Base-by-base conservation (phyloP, 371 early-diverging fungal species). In the Rhizopus stolonifer region DNA sequence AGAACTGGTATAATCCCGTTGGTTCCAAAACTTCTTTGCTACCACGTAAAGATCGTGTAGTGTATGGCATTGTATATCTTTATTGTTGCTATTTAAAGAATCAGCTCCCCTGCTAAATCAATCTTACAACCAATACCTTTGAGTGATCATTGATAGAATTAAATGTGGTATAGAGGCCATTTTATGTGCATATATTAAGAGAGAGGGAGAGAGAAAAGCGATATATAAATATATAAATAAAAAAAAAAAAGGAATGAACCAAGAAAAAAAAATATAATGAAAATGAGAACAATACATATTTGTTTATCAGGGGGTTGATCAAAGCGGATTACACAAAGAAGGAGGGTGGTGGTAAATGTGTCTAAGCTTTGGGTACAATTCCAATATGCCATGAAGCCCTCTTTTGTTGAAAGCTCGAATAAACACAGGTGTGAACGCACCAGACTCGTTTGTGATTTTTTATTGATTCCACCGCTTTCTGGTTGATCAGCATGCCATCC, bases 341-440 rank as follows among this genome's bases (percentile, higher is more conserved):
- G 15, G 1, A 19, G 22, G 8, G 15, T 18, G 22, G 21, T 9
- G 42, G 22, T 11, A 32, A 21, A 14, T 38, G 58, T 4, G 21
- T 46, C 57, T 61, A 70, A 45, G 38, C 46, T 52, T 57, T 71
- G 11, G 72, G 77, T 39, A 70, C 53, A 39, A 76, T 72, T 15
- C 77, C 77, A 44, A 76, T 70, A 60, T 76, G 77, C 77, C 77
- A 74, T 38, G 64, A 63, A 19, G 48, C 25, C 38, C 52, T 42
- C 55, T 60, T 62, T 46, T 38, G 45, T 7, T 22, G 34, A 17
- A 23, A 29, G 45, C 19, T 43, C 15, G 42, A 42, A 13, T 42
- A 15, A 21, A 21, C 15, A 19, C 42, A 42, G 15, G 51, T 40
- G 48, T 76, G 77, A 1, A 76, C 61, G 51, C 70, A 72, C 77